These are phyloP conservation scores for Monosporascus ibericus DNA, from an alignment of 2,329 filamentous ascomycete genomes.

Conservation along the genomic window DNA sequence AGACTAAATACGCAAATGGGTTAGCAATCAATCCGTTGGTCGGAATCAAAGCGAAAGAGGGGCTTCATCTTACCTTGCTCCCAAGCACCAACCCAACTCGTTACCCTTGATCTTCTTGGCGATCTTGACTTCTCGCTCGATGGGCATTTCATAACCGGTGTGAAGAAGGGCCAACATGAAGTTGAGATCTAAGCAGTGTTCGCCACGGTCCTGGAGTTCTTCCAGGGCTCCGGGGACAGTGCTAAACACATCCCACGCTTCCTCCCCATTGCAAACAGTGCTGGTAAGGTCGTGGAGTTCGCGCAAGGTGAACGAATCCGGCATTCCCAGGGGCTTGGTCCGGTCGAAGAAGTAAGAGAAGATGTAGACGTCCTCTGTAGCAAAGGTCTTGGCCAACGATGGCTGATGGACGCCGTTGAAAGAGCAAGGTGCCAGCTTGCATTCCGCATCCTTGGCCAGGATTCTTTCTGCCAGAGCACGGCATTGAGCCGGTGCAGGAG, in stretches of 20 bases:
- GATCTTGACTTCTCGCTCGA: conserved; percentile 92
- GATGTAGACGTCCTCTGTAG: conserved; percentile 86
- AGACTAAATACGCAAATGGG: conserved; percentile 48
- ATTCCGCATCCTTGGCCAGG: conserved; percentile 77
- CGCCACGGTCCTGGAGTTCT: conserved; percentile 75
- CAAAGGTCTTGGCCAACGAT: conserved; percentile 84
- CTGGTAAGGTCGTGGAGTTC: conserved; percentile 83
- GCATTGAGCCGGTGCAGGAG: conserved; percentile 76
- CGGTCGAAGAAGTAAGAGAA: conserved; percentile 99
- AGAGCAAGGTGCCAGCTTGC: conserved; percentile 83
- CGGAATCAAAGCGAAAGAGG: not conserved
- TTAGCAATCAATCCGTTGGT: conserved; percentile 28
- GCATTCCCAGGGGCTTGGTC: conserved; percentile 90
- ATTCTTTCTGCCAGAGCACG: conserved; percentile 86
- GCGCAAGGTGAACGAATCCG: conserved; percentile 88
- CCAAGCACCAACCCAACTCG: conserved; percentile 95
- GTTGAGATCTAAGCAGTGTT: conserved; percentile 91
- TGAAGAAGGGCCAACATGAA: conserved; percentile 93
- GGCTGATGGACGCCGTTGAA: conserved; percentile 98
- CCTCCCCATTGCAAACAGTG: conserved; percentile 75
- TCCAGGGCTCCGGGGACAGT: conserved; percentile 70
- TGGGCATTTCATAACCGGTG: conserved; percentile 96
- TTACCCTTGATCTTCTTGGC: conserved; percentile 98
- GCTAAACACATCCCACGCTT: conserved; percentile 74
- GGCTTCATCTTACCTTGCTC: conserved; percentile 67